Evolutionary conservation across 768 basidiomycete genomes (phyloP), one percentile per base, ranked within the genome.

Genomic region (Rubroboletus pulcherrimus): DNA sequence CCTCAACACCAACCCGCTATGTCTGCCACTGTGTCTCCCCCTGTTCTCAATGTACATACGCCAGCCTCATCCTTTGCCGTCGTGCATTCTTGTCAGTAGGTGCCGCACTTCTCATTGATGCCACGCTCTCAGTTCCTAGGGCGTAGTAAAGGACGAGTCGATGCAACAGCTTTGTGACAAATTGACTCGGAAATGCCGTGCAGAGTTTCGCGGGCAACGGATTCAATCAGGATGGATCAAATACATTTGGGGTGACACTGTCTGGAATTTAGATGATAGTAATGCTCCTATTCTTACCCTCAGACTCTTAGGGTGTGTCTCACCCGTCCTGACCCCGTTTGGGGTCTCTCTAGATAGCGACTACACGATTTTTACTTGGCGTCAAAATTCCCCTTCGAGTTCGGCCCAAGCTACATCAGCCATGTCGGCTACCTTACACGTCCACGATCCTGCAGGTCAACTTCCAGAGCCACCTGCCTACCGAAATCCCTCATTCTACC

Each of bases 211-310:
- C 51, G 81, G 81, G 17, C 74, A 81, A 56, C 80, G 81, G 19
- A 82, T 93, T 19, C 85, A 83, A 31, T 77, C 87, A 15, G 88
- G 89, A 35, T 93, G 91, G 83, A 74, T 96, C 46, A 92, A 93
- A 64, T 98, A 98, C 67, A 82, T 89, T 58, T 94, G 83, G 76
- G 84, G 85, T 60, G 82, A 84, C 14, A 76, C 83, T 0, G 70
- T 91, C 47, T 97, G 91, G 91, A 88, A 89, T 65, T 73, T 98
- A 11, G 92, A 96, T 67, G 94, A 98, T 65, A 93, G 93, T 89
- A 64, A 64, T 75, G 68, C 15, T 33, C 30, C 37, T 24, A 21
- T 46, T 34, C 35, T 21, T 7, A 35, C 4, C 31, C 29, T 45
- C 41, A 17, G 9, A 15, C 5, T 24, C 15, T 4, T 3, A 1